A percentile compares a stretch with the other conserved stretches of the same genome.
Conservation (phyloP, 139 green algal genomes). For the Gonium pectorale region DNA sequence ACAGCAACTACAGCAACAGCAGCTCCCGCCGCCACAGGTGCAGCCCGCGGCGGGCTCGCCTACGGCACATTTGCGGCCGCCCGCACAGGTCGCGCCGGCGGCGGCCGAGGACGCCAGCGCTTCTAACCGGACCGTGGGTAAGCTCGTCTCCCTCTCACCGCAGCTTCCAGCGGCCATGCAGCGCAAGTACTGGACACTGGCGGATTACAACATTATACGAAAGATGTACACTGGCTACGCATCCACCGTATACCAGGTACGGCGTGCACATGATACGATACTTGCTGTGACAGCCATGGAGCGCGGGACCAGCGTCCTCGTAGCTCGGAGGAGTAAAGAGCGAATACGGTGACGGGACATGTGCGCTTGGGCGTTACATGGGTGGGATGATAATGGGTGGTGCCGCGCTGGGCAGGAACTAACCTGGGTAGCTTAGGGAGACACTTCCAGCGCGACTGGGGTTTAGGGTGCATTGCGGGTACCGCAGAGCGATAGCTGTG, state of each 20-base stretch:
- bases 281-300: no score
- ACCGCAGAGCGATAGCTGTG: no score
- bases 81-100: background rate
- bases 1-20: background rate
- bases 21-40: background rate
- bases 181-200: constrained; percentile 60
- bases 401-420: no score
- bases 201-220: constrained; percentile 63
- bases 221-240: constrained; percentile 80
- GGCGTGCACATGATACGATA: background rate
- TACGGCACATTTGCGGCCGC: background rate
- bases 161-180: constrained; percentile 59
- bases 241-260: constrained; percentile 64
- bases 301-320: no score
- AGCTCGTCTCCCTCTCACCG: constrained; percentile 48
- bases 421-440: no score
- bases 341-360: no score
- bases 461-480: no score
- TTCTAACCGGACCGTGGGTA: background rate
- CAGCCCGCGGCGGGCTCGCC: background rate
- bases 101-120: background rate
- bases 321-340: no score
- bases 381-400: no score
- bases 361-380: no score
- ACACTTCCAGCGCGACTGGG: no score